Conservation (phyloP, 768 basidiomycete species). For the Candolleomyces efflorescens region DNA sequence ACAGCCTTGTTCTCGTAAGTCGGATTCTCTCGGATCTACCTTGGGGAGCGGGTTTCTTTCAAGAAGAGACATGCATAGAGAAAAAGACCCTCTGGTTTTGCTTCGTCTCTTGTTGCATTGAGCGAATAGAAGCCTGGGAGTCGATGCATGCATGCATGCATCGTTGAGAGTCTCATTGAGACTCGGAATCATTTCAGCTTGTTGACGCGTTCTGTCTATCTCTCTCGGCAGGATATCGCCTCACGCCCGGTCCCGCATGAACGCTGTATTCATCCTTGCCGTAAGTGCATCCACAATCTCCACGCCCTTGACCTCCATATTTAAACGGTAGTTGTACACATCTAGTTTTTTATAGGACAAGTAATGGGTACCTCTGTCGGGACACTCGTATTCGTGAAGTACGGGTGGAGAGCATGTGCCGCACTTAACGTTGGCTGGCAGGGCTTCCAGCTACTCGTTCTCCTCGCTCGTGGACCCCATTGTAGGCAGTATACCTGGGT, state of each 20-base stretch:
- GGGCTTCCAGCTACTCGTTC: slow-evolving; percentile 51
- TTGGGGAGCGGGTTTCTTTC: too few species aligned
- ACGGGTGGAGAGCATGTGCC: slow-evolving; percentile 71
- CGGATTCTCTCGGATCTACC: not conserved
- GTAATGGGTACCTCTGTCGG: slow-evolving; percentile 79
- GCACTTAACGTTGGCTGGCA: slow-evolving; percentile 57
- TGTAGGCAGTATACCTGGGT: slow-evolving; percentile 53
- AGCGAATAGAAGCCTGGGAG: too few species aligned
- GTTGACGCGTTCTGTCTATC: not conserved
- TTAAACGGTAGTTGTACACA: not conserved
- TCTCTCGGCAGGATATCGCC: slow-evolving; percentile 29
- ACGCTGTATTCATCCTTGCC: slow-evolving; percentile 71
- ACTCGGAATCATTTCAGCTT: not conserved
- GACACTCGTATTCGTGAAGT: slow-evolving; percentile 60
- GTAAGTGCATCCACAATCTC: slow-evolving; percentile 30
- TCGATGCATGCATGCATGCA: too few species aligned
- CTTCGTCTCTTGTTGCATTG: too few species aligned
- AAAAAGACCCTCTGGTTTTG: too few species aligned
- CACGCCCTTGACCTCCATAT: not conserved
- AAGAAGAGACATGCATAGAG: too few species aligned
- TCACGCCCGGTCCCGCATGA: slow-evolving; percentile 63
- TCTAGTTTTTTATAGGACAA: slow-evolving; percentile 77
- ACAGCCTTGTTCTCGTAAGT: slow-evolving; percentile 55
- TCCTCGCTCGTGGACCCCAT: slow-evolving; percentile 70
- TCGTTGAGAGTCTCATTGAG: too few species aligned